Percentiles rank a stretch among this genome's conserved stretches.
Evolutionary conservation across 2,329 filamentous ascomycete genomes (phyloP).

Genomic region (Thelonectria blattea): DNA sequence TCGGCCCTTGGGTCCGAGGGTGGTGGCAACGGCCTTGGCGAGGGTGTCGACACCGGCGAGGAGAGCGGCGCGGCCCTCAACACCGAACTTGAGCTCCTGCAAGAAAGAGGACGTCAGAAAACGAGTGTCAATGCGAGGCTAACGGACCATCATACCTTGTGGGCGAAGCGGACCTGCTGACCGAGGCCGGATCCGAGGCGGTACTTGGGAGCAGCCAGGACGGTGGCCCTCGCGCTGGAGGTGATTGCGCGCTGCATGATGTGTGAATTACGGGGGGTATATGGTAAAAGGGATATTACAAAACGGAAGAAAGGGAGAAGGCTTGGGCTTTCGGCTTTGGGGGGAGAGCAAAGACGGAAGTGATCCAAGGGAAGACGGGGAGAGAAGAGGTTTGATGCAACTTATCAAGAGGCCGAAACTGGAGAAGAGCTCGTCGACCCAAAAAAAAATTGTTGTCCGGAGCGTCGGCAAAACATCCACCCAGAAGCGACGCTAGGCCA

Average conservation of each 20-base stretch:
- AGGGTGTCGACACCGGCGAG: slow-evolving; percentile 96
- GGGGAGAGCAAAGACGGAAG: slow-evolving; percentile 34
- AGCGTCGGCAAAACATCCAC: slow-evolving; percentile 49
- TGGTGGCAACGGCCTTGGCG: slow-evolving; percentile 93
- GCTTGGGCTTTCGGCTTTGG: slow-evolving; percentile 40
- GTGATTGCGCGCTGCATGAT: slow-evolving; percentile 96
- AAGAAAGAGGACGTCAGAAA: slow-evolving; percentile 39
- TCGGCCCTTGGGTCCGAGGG: slow-evolving; percentile 95
- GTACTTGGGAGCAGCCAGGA: slow-evolving; percentile 72
- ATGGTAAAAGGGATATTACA: slow-evolving; percentile 40
- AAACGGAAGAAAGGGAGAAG: slow-evolving; percentile 37
- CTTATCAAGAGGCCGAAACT: slow-evolving; percentile 29
- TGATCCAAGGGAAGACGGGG: slow-evolving; percentile 22
- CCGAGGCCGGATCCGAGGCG: slow-evolving; percentile 70
- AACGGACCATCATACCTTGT: slow-evolving; percentile 73
- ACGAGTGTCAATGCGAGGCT: slow-evolving; percentile 18
- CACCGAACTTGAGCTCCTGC: slow-evolving; percentile 97
- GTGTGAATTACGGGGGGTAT: slow-evolving; percentile 45
- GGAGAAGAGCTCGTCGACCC: slow-evolving; percentile 37
- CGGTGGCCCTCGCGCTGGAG: slow-evolving; percentile 78
- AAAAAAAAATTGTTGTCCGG: slow-evolving; percentile 51
- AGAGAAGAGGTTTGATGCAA: slow-evolving; percentile 34
- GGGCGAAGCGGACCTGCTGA: slow-evolving; percentile 93
- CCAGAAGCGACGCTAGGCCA: slow-evolving; percentile 41
- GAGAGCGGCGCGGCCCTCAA: slow-evolving; percentile 88